Evolutionary conservation across 441 rosid genomes (phyloP).

Genomic region (Geranium incanum): DNA sequence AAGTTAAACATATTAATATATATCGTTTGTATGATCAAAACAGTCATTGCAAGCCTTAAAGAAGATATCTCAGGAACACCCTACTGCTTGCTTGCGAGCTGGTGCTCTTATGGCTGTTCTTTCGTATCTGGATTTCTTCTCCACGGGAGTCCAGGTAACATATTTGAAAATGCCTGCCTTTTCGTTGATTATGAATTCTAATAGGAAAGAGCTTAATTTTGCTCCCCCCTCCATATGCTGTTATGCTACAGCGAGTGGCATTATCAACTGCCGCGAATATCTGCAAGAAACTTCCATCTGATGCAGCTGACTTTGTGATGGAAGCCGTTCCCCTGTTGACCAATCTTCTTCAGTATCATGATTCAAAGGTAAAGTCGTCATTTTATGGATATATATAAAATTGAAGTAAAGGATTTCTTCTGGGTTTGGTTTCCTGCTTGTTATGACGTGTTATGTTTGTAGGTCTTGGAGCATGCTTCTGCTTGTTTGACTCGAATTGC

Average conservation of each 20-base stretch:
- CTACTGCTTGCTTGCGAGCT: conserved; percentile 94
- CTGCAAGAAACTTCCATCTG: conserved; percentile 99
- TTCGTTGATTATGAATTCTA: conserved; percentile 3
- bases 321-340: conserved; percentile 98
- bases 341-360: conserved; percentile 94
- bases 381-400: too few relatives aligned
- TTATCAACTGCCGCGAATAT: conserved; percentile 98
- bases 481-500: conserved; percentile 96
- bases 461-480: conserved; percentile 98
- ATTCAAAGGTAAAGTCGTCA: conserved; percentile 63
- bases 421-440: conserved; percentile 10
- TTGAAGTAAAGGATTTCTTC: too few relatives aligned
- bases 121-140: conserved; percentile 93
- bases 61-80: conserved; percentile 99
- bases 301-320: conserved; percentile 99
- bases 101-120: conserved; percentile 99
- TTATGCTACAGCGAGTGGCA: conserved; percentile 70
- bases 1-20: conserved; percentile 13
- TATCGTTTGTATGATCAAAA: conserved; percentile 21
- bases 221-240: conserved; percentile 7
- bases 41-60: conserved; percentile 97
- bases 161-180: not conserved
- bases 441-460: conserved; percentile 25
- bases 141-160: conserved; percentile 95
- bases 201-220: not conserved